Conservation (phyloP, 2,329 filamentous ascomycete species). For the Colletotrichum lentis region DNA sequence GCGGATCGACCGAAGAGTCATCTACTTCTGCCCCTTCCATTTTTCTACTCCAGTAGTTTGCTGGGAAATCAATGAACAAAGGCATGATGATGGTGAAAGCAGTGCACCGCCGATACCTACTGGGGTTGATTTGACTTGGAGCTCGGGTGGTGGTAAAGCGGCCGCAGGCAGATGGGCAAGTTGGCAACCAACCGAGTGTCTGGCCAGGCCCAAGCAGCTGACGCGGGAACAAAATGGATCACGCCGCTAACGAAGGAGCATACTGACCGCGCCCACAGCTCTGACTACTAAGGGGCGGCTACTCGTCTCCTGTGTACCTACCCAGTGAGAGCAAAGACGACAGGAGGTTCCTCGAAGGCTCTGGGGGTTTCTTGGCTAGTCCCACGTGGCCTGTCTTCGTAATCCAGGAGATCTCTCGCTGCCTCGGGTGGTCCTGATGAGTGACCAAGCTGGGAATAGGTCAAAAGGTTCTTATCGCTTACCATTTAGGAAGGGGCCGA, state of each 20-base stretch:
- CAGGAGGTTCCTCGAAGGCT: not conserved
- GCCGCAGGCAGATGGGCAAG: not conserved
- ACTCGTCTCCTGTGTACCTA: not conserved
- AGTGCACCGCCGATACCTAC: conserved; percentile 11
- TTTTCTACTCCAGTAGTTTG: not conserved
- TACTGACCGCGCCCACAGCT: not conserved
- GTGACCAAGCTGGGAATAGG: conserved; percentile 4
- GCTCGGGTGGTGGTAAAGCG: not conserved
- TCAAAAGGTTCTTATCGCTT: not conserved
- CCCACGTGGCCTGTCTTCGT: not conserved
- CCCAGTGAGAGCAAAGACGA: not conserved
- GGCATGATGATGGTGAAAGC: not conserved
- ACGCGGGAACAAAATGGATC: not conserved
- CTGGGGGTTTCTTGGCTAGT: conserved; percentile 1
- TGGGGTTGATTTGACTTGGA: not conserved
- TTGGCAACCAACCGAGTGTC: not conserved
- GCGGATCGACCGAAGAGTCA: not conserved
- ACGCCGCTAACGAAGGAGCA: not conserved
- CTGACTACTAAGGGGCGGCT: not conserved
- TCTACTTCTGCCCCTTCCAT: not conserved
- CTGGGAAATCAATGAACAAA: too few relatives aligned
- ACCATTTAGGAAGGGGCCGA: not conserved
- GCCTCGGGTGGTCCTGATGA: conserved; percentile 1
- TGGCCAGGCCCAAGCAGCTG: conserved; percentile 6
- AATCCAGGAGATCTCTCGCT: not conserved